Evolutionary conservation across 345 rosid genomes (phyloP).

Genomic region (Euphorbia pulcherrima): DNA sequence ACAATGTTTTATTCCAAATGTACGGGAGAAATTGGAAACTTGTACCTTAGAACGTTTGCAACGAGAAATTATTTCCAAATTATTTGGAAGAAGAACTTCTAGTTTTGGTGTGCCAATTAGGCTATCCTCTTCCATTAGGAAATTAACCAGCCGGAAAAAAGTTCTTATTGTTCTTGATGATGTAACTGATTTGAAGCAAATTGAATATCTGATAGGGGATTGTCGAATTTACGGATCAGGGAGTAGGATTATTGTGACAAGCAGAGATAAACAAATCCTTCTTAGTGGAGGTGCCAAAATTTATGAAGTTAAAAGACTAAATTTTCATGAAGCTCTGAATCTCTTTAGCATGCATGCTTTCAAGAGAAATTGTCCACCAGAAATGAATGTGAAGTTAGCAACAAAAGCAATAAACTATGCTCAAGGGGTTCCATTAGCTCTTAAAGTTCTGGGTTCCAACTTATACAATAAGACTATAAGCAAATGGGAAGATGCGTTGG

Average conservation of each 20-base stretch:
- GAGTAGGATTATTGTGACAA: conserved; percentile 6
- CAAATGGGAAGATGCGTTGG: background rate
- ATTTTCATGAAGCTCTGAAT: background rate
- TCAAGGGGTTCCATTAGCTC: conserved; percentile 10
- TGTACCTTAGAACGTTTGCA: background rate
- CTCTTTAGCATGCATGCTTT: conserved; percentile 10
- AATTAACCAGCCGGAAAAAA: background rate
- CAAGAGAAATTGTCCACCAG: background rate
- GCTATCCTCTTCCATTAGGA: background rate
- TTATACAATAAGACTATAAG: background rate
- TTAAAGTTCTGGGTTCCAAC: background rate
- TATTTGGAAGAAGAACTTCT: background rate
- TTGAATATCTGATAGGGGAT: background rate
- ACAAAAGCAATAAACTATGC: background rate
- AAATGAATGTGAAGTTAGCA: background rate
- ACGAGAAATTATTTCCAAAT: background rate
- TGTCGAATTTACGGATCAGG: background rate
- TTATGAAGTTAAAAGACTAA: background rate
- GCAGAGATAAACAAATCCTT: conserved; percentile 6
- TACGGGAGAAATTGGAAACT: background rate
- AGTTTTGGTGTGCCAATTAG: background rate
- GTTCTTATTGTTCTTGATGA: background rate
- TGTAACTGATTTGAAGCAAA: background rate
- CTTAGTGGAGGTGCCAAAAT: background rate
- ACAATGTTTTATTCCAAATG: background rate